phyloP scores from a whole-genome alignment of 768 basidiomycete genomes.

The Boletus patriciae region DNA sequence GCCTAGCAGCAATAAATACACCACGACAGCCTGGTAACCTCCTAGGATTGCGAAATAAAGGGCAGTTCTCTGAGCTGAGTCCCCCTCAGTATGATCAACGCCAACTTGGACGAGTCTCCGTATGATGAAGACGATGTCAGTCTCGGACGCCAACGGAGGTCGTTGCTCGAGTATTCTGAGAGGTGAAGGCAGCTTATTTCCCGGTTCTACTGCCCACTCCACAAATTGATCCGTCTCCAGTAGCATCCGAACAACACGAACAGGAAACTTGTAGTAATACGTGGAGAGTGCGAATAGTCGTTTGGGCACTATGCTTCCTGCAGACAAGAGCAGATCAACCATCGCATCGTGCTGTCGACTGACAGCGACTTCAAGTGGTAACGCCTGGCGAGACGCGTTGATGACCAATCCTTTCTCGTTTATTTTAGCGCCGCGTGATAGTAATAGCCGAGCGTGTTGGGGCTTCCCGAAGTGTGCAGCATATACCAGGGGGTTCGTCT shows the following conservation, averaged over 20 bases:
- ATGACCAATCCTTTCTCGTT: slow-evolving; percentile 5
- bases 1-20: not conserved
- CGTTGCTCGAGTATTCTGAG: not conserved
- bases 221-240: slow-evolving; percentile 6
- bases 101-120: slow-evolving; percentile 10
- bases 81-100: not conserved
- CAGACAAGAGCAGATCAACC: not conserved
- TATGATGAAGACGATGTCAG: slow-evolving; percentile 4
- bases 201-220: slow-evolving; percentile 8
- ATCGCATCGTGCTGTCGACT: not conserved
- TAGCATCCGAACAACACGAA: slow-evolving; percentile 3
- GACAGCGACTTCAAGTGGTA: slow-evolving; percentile 12
- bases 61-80: not conserved
- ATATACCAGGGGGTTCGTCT: slow-evolving; percentile 12
- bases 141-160: slow-evolving; percentile 5
- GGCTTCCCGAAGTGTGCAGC: slow-evolving; percentile 9
- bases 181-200: not conserved
- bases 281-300: not conserved
- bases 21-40: not conserved
- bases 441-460: not conserved
- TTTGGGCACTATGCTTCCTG: slow-evolving; percentile 3
- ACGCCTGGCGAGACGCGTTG: not conserved
- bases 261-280: slow-evolving; percentile 1
- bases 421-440: not conserved
- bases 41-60: slow-evolving; percentile 3